Percentiles rank a stretch among this genome's conserved stretches.
Evolutionary conservation across 495 filamentous ascomycete genomes (phyloP).

Genomic region (Letharia lupina): DNA sequence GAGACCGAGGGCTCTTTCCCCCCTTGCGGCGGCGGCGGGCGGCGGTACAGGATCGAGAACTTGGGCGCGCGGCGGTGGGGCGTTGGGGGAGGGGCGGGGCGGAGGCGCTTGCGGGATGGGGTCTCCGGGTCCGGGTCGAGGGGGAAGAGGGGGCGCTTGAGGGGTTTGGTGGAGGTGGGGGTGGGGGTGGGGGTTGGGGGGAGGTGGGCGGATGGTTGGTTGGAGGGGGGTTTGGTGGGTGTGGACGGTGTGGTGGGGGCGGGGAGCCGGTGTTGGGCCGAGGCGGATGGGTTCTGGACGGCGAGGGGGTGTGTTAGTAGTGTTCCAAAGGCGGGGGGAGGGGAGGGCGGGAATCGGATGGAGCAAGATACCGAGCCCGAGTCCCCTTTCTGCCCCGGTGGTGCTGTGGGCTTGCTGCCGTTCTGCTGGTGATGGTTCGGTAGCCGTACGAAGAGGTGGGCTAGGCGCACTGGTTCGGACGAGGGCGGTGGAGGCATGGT

Average conservation of each 20-base stretch:
- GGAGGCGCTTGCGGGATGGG: background rate
- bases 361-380: background rate
- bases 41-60: constrained; percentile 1
- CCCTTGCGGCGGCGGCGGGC: background rate
- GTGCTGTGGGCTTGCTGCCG: background rate
- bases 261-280: background rate
- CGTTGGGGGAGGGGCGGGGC: background rate
- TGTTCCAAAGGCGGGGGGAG: background rate
- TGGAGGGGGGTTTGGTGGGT: background rate
- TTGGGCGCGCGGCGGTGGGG: constrained; percentile 1
- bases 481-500: background rate
- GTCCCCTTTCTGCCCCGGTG: background rate
- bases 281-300: background rate
- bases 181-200: constrained; percentile 5
- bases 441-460: background rate
- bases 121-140: background rate
- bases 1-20: background rate
- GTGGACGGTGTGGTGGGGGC: background rate
- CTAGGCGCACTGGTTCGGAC: background rate
- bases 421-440: background rate
- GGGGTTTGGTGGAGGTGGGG: background rate
- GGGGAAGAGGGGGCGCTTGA: constrained; percentile 2
- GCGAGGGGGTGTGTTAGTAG: background rate
- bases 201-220: background rate
- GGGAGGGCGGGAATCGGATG: background rate